Evolutionary conservation across 345 rosid species (phyloP).

Genomic region (Eucalyptus marginata): DNA sequence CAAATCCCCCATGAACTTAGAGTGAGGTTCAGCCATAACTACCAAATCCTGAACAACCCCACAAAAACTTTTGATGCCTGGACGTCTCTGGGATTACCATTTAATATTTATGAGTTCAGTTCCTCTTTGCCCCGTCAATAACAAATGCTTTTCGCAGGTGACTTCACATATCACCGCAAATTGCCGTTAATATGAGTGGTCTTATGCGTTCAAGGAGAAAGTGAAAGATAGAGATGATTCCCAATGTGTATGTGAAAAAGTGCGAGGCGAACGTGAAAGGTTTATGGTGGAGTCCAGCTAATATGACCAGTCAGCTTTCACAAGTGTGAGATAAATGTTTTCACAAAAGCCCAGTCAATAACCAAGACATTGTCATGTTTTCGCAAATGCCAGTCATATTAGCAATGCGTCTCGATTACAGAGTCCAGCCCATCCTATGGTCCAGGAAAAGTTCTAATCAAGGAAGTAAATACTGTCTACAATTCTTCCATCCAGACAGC

Average conservation of each 20-base stretch:
- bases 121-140: neutral
- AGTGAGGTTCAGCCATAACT: neutral
- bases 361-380: neutral
- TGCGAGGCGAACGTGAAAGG: neutral
- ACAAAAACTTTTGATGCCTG: neutral
- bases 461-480: neutral
- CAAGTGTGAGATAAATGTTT: neutral
- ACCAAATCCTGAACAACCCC: neutral
- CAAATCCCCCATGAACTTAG: neutral
- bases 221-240: neutral
- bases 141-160: neutral
- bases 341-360: neutral
- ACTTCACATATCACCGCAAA: neutral
- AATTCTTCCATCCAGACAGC: neutral
- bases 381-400: neutral
- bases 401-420: neutral
- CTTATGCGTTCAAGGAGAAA: neutral
- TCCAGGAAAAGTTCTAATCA: neutral
- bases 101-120: neutral
- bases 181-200: neutral
- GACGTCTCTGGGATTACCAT: neutral
- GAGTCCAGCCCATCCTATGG: neutral
- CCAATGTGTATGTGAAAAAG: neutral
- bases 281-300: neutral
- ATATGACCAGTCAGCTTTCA: neutral